Evolutionary conservation across 768 basidiomycete species (phyloP).

Genomic region (Kwoniella dendrophila): DNA sequence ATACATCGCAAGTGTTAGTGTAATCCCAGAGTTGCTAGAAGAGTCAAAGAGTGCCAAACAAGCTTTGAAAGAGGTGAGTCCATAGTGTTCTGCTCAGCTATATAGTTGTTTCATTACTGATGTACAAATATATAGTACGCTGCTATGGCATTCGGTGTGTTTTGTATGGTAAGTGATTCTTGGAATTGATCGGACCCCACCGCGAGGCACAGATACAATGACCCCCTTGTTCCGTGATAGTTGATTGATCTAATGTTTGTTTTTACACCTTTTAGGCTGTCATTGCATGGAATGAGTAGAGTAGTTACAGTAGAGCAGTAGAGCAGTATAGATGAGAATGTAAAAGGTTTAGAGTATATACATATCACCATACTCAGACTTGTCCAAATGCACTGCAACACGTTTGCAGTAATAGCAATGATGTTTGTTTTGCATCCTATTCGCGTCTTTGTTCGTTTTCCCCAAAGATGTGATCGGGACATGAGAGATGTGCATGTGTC

Average conservation of each 20-base stretch:
- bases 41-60: slow-evolving; percentile 87
- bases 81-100: background rate
- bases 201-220: background rate
- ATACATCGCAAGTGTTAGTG: slow-evolving; percentile 90
- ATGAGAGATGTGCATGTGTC: slow-evolving; percentile 11
- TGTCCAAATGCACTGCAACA: no score
- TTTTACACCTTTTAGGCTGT: slow-evolving; percentile 51
- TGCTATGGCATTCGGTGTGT: slow-evolving; percentile 86
- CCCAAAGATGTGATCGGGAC: no score
- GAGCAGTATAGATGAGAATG: no score
- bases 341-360: no score
- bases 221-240: no score
- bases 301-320: background rate
- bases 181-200: background rate
- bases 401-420: no score
- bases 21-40: slow-evolving; percentile 79
- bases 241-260: background rate
- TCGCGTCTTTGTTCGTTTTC: no score
- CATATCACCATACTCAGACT: no score
- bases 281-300: slow-evolving; percentile 56
- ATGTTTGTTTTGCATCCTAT: no score
- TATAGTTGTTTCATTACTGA: slow-evolving; percentile 24
- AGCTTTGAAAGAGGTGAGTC: slow-evolving; percentile 81
- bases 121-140: slow-evolving; percentile 66
- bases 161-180: slow-evolving; percentile 67